Base-by-base conservation (phyloP, 2,329 filamentous ascomycete genomes). In the Hymenoscyphus linearis region DNA sequence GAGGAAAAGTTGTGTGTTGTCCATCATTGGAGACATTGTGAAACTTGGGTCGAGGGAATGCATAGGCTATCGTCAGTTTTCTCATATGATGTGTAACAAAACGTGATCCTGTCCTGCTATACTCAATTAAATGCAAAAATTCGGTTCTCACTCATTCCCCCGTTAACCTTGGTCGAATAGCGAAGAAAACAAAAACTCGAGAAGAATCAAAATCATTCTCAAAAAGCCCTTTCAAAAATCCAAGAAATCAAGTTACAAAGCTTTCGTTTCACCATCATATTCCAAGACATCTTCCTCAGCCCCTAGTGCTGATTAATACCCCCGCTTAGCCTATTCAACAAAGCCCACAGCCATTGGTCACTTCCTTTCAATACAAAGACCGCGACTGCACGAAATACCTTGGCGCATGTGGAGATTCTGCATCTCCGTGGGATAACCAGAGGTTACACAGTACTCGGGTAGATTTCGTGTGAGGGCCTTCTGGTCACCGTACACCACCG, bases 381-480 rank as follows among this genome's bases (percentile, higher is more conserved):
- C 40, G 37, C 31, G 31, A 31, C 35, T 27, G 25, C 14, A 55
- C 14, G 16, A 14, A 22, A 14, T 18, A 22, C 12, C 34, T 55
- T 57, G 37, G 22, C 55, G 25, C 37, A 44, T 47, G 18, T 4
- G 27, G n/a, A 40, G 27, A 16, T 2, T 22, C 12, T 26, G 37
- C 22, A 57, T 57, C 25, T 57, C 55, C 55, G 55, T 57, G 55
- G 55, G 47, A 44, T 9, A 9, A n/a, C 22, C 3, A 7, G 37
- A 44, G 14, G 31, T 31, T 31, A 31, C 31, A 31, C 31, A 5
- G 10, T 7, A 31, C 31, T 9, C 10, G 10, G 31, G 10, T 31
- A 31, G 2, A n/a, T n/a, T n/a, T n/a, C n/a, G n/a, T n/a, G n/a
- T n/a, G n/a, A n/a, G n/a, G n/a, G n/a, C n/a, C n/a, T n/a, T n/a